Conservation (phyloP, 108 stramenopile species). For the Pseudonitzschia delicatissima region DNA sequence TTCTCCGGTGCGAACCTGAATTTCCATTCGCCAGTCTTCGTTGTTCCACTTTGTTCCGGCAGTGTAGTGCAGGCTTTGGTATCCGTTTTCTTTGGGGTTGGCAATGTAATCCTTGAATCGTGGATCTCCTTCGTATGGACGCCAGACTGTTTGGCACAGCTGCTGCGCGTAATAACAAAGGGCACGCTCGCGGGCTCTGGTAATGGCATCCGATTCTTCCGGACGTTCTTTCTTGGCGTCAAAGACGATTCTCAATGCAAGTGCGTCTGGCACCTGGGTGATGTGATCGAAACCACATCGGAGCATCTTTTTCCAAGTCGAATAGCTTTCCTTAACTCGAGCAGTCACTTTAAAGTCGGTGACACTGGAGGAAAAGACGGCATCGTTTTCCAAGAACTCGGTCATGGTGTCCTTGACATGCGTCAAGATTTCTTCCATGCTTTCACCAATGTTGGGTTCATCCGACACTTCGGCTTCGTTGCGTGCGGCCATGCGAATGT, state of each 20-base stretch:
- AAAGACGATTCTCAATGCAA: conserved; percentile 76
- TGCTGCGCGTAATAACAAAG: conserved; percentile 80
- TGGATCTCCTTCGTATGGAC: conserved; percentile 38
- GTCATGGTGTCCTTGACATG: conserved; percentile 60
- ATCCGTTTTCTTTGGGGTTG: conserved; percentile 87
- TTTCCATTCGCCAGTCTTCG: conserved; percentile 69
- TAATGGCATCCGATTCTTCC: conserved; percentile 56
- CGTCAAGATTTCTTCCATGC: conserved; percentile 54
- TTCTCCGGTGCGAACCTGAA: conserved; percentile 76
- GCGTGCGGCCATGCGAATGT: not conserved
- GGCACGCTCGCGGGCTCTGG: conserved; percentile 61
- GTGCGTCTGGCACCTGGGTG: conserved; percentile 73
- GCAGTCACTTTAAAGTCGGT: conserved; percentile 61
- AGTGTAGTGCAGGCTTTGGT: conserved; percentile 91
- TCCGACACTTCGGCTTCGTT: not conserved
- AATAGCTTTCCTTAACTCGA: conserved; percentile 78
- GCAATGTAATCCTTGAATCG: conserved; percentile 91
- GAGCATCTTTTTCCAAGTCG: conserved; percentile 83
- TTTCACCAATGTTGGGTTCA: conserved; percentile 39
- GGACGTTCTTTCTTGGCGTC: conserved; percentile 48
- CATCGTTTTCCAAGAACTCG: conserved; percentile 53
- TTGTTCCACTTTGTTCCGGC: conserved; percentile 52
- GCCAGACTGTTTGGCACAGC: conserved; percentile 46
- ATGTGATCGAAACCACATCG: conserved; percentile 53
- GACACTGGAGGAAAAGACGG: conserved; percentile 50